Conservation (phyloP, 164 flowering plant genomes). For the Vitis amurensis region DNA sequence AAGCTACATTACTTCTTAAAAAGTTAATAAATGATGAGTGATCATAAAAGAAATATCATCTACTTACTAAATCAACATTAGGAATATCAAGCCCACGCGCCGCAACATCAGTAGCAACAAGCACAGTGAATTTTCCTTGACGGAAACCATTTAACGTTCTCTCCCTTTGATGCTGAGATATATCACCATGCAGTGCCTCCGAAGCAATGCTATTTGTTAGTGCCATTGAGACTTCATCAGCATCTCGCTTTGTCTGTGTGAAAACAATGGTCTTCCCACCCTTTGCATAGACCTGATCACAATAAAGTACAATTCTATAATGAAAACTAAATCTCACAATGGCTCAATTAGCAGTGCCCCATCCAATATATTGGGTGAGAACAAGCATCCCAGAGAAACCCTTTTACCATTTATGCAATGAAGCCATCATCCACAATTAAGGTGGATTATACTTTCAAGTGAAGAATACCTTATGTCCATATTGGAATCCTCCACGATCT, state of each 20-base stretch:
- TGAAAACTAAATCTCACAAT: too few relatives aligned
- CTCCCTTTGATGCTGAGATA: constrained; percentile 98
- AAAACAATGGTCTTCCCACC: constrained; percentile 98
- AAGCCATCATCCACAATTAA: too few relatives aligned
- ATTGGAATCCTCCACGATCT: too few relatives aligned
- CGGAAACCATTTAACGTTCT: constrained; percentile 92
- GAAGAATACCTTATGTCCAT: too few relatives aligned
- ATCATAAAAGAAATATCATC: background rate
- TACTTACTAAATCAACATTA: constrained; percentile 89
- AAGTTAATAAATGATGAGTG: background rate
- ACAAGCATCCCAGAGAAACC: too few relatives aligned
- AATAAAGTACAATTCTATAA: background rate
- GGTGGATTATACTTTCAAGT: too few relatives aligned
- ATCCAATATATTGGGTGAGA: too few relatives aligned
- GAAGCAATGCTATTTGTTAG: constrained; percentile 79
- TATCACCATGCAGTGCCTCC: constrained; percentile 98
- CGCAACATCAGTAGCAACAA: constrained; percentile 99
- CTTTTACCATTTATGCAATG: too few relatives aligned
- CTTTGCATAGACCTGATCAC: constrained; percentile 86
- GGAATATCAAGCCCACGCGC: constrained; percentile 99
- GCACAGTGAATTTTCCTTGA: constrained; percentile 92
- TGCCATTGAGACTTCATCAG: constrained; percentile 92
- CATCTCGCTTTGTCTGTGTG: constrained; percentile 95
- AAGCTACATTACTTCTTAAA: background rate
- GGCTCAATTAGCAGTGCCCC: too few relatives aligned